Conservation (phyloP, 257 asterid species). For the Anisodus acutangulus region DNA sequence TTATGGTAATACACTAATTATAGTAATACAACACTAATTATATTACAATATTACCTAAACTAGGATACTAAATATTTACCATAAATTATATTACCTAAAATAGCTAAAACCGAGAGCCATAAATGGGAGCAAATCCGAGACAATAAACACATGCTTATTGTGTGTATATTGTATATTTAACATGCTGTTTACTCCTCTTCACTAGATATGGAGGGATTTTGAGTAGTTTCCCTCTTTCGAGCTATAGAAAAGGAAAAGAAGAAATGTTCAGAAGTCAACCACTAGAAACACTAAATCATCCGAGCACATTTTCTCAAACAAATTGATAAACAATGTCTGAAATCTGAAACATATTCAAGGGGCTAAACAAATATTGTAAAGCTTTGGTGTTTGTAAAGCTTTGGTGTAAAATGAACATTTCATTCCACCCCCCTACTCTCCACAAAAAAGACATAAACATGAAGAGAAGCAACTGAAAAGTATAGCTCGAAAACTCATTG, state of each 20-base stretch:
- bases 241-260: conserved; percentile 49
- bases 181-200: conserved; percentile 88
- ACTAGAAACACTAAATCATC: background rate
- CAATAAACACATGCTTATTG: too few species aligned
- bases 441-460: background rate
- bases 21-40: too few species aligned
- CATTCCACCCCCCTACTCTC: background rate
- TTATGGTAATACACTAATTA: too few species aligned
- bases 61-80: too few species aligned
- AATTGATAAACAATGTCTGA: background rate
- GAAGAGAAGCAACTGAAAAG: conserved; percentile 12
- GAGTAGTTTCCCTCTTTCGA: conserved; percentile 79
- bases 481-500: background rate
- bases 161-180: too few species aligned
- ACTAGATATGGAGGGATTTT: conserved; percentile 81
- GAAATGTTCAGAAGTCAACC: background rate
- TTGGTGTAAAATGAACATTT: background rate
- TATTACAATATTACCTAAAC: too few species aligned
- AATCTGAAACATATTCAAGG: conserved; percentile 8
- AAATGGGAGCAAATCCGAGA: too few species aligned
- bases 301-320: conserved; percentile 9
- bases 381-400: background rate
- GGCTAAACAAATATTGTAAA: background rate
- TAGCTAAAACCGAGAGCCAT: too few species aligned
- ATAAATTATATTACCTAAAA: too few species aligned